phyloP scores from a whole-genome alignment of 192 early-diverging fungal species.

The Coemansia sp. region DNA sequence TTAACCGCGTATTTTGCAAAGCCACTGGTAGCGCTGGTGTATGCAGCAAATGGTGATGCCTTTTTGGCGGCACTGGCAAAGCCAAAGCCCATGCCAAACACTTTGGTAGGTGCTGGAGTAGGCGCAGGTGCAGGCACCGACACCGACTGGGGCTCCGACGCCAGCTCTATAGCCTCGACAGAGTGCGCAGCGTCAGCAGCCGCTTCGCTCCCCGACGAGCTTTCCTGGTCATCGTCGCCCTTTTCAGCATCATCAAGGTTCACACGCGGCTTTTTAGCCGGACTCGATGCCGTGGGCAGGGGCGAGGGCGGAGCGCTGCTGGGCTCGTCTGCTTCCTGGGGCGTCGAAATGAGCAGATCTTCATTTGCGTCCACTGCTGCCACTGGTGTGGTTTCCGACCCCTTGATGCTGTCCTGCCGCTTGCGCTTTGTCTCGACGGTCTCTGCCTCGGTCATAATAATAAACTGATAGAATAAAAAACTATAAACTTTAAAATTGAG shows the following conservation, averaged over 20 bases:
- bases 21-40: constrained; percentile 20
- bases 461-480: neutral
- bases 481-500: neutral
- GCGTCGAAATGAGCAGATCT: too few species aligned
- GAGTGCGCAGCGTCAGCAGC: constrained; percentile 5
- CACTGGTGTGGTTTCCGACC: neutral
- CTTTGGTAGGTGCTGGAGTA: constrained; percentile 19
- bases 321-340: too few species aligned
- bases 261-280: constrained; percentile 39
- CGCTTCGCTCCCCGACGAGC: constrained; percentile 3
- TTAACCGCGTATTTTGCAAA: constrained; percentile 43
- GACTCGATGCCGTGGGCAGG: constrained; percentile 21
- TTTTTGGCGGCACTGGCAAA: constrained; percentile 39
- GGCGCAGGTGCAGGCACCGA: constrained; percentile 6
- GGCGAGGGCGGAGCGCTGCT: too few species aligned
- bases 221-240: constrained; percentile 9
- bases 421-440: constrained; percentile 43
- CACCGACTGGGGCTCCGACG: constrained; percentile 5
- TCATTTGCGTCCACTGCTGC: neutral
- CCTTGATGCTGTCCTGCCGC: constrained; percentile 46
- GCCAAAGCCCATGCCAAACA: constrained; percentile 24
- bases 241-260: constrained; percentile 21
- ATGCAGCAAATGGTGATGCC: constrained; percentile 29
- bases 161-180: constrained; percentile 9
- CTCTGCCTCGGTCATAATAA: constrained; percentile 15